Base-by-base conservation (phyloP, 1,284 basidiomycete species). In the Pseudozyma flocculosa region DNA sequence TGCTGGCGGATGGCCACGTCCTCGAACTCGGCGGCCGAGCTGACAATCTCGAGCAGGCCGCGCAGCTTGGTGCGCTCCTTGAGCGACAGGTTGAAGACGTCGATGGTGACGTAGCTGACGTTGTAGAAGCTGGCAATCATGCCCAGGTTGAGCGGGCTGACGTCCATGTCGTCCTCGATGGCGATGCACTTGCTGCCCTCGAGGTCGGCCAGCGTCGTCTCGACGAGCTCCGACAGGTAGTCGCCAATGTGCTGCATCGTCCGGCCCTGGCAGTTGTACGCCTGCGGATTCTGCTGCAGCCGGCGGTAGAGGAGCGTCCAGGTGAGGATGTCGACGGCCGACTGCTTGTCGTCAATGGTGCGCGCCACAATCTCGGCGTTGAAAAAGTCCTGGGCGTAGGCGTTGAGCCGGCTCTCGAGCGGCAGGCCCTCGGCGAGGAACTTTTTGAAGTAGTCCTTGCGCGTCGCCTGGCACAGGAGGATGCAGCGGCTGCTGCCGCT, bases 21-120 rank as follows among this genome's bases (percentile, higher is more conserved):
- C 79, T 98, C 94, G 76, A 97, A 99, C 79, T 98, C 95, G 45
- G 92, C 88, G 0, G 94, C 94, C 0, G 92, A 94, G 0, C 90
- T 89, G 8, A 98, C 89, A 48, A 98, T 94, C 80, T 98, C 93
- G 34, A 98, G 84, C 22, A 98, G 81, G 40, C 94, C 94, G 81
- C 95, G 93, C 77, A 98, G 84, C 80, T 97, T 98, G n/a, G 94
- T 98, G 40, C 87, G 86, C 75, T 94, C 92, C 78, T 94, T 96
- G 61, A 98, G 83, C 11, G 94, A 98, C 52, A 94, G 83, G 26
- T 89, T 92, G 81, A 97, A 98, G 26, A 95, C 92, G 80, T 97
- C 92, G 53, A 96, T 89, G 7, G 92, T 96, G 62, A 94, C 87
- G 79, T 95, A 92, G 84, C 81, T 79, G 48, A 83, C 82, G 74